These are phyloP conservation scores for Sedum album DNA, from an alignment of 164 flowering plant species.

Conservation along the genomic window DNA sequence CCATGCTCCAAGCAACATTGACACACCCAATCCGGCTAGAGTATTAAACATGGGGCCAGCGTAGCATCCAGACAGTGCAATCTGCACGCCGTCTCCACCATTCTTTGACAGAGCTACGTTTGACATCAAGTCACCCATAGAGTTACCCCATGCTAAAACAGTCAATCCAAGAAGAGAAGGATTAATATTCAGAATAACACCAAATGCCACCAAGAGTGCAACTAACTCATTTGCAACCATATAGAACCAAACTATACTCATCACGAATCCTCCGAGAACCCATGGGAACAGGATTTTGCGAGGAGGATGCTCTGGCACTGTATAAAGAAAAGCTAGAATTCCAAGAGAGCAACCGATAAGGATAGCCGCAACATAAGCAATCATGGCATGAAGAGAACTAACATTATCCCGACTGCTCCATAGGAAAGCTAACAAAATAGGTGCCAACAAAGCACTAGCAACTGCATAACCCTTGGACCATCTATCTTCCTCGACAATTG, in stretches of 20 bases:
- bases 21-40: conserved; percentile 73
- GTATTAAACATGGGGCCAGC: conserved; percentile 98
- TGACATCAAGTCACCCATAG: conserved; percentile 91
- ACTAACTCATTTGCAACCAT: conserved; percentile 92
- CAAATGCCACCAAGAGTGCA: conserved; percentile 66
- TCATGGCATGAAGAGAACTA: conserved; percentile 20
- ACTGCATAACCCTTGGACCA: conserved; percentile 86
- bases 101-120: conserved; percentile 74
- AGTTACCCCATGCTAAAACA: conserved; percentile 95
- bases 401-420: conserved; percentile 49
- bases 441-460: conserved; percentile 66
- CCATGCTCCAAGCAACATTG: conserved; percentile 83
- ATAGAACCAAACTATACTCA: conserved; percentile 94
- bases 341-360: conserved; percentile 46
- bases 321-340: conserved; percentile 45
- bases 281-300: conserved; percentile 55
- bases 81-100: conserved; percentile 89
- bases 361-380: conserved; percentile 34
- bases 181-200: conserved; percentile 59
- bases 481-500: conserved; percentile 46
- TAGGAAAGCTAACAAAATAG: conserved; percentile 58
- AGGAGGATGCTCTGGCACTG: conserved; percentile 60
- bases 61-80: conserved; percentile 89
- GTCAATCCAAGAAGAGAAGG: conserved; percentile 89
- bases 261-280: conserved; percentile 42